Percentiles rank a stretch among this genome's conserved stretches.
phyloP scores from a whole-genome alignment of 1,284 basidiomycete genomes.

The Pholiota adiposa region DNA sequence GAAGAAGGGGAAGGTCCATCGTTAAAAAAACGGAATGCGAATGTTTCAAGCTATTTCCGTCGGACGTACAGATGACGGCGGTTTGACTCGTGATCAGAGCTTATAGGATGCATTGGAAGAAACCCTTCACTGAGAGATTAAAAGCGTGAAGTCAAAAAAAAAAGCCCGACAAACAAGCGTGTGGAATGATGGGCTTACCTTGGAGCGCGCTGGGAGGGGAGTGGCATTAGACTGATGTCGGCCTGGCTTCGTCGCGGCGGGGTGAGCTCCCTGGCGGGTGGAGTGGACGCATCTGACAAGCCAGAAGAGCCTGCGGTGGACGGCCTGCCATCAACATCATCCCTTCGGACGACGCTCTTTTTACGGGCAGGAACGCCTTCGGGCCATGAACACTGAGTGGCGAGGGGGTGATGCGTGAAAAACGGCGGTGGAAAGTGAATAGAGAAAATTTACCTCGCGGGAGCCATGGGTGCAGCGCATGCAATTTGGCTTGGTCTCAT shows the following conservation, averaged over 20 bases:
- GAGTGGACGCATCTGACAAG: slow-evolving; percentile 63
- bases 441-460: slow-evolving; percentile 59
- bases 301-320: slow-evolving; percentile 69
- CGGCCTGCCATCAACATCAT: slow-evolving; percentile 55
- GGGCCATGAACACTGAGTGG: slow-evolving; percentile 87
- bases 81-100: slow-evolving; percentile 42
- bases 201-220: slow-evolving; percentile 52
- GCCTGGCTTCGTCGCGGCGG: slow-evolving; percentile 53
- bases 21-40: slow-evolving; percentile 11
- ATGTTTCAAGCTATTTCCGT: slow-evolving; percentile 8
- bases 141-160: slow-evolving; percentile 12
- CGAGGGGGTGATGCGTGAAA: slow-evolving; percentile 22
- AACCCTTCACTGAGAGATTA: slow-evolving; percentile 37
- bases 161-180: slow-evolving; percentile 13
- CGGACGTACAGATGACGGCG: slow-evolving; percentile 55
- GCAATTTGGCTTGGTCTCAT: slow-evolving; percentile 81
- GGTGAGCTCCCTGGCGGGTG: slow-evolving; percentile 64
- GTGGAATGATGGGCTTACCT: slow-evolving; percentile 46
- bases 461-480: slow-evolving; percentile 80
- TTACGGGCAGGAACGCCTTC: slow-evolving; percentile 69
- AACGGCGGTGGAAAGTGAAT: slow-evolving; percentile 3
- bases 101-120: slow-evolving; percentile 42
- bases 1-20: slow-evolving; percentile 2
- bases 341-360: slow-evolving; percentile 52
- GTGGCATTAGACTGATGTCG: slow-evolving; percentile 56